Conservation (phyloP, 257 asterid species). For the Plantago elongata region DNA sequence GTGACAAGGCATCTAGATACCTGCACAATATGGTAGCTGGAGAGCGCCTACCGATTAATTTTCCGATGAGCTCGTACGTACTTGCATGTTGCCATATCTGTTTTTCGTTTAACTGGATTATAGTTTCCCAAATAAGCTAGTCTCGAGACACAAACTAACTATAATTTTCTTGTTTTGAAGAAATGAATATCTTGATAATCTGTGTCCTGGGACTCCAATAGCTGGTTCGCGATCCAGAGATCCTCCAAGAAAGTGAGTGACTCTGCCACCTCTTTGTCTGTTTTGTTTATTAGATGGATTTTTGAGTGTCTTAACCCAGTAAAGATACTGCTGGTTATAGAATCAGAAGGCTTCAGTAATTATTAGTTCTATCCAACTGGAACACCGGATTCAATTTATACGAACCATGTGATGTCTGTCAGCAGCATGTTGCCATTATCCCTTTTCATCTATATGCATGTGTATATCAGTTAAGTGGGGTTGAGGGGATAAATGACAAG, state of each 20-base stretch:
- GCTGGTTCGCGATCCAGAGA: slow-evolving; percentile 32
- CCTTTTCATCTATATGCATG: too few relatives aligned
- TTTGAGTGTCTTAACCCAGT: neutral
- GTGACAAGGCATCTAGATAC: slow-evolving; percentile 49
- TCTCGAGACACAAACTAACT: slow-evolving; percentile 9
- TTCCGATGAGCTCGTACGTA: slow-evolving; percentile 74
- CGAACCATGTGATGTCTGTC: too few relatives aligned
- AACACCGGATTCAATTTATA: too few relatives aligned
- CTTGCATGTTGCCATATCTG: slow-evolving; percentile 12
- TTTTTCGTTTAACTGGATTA: slow-evolving; percentile 3
- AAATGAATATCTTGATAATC: slow-evolving; percentile 58
- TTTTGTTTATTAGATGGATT: neutral
- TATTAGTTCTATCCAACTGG: too few relatives aligned
- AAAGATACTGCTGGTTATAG: too few relatives aligned
- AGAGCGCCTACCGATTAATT: slow-evolving; percentile 41
- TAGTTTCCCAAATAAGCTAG: slow-evolving; percentile 13
- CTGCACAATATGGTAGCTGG: slow-evolving; percentile 42
- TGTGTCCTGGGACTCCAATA: slow-evolving; percentile 56
- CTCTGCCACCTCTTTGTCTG: neutral
- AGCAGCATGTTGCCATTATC: too few relatives aligned
- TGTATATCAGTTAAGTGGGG: too few relatives aligned
- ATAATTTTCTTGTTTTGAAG: slow-evolving; percentile 32
- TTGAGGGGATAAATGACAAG: too few relatives aligned
- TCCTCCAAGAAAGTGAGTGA: slow-evolving; percentile 55
- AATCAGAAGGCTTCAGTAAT: too few relatives aligned